Conservation (phyloP, 257 asterid species). For the Leonotis leonurus region DNA sequence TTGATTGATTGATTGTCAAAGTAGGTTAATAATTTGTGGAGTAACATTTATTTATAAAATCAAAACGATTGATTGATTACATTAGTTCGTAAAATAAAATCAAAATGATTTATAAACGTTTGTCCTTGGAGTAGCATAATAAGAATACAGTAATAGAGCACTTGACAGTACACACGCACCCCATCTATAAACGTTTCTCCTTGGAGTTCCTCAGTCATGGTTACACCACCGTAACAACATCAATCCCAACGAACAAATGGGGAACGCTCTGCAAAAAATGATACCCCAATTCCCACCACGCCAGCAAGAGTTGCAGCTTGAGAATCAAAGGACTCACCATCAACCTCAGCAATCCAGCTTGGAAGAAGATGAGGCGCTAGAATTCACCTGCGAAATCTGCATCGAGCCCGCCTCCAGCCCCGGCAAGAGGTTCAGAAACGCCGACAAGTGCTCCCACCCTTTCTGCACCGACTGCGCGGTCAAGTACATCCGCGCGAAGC, state of each 20-base stretch:
- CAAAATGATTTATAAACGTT: not conserved
- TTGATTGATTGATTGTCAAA: not conserved
- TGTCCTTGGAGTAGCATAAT: not conserved
- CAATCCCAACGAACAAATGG: constrained; percentile 13
- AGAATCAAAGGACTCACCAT: not conserved
- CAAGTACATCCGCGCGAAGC: constrained; percentile 59
- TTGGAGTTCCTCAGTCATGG: constrained; percentile 3
- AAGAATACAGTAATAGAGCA: not conserved
- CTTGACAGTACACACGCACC: not conserved
- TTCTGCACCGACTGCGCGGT: constrained; percentile 57
- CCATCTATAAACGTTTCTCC: not conserved
- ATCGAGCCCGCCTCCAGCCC: constrained; percentile 33
- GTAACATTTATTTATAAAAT: not conserved
- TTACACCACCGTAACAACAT: not conserved
- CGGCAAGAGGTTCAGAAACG: constrained; percentile 16
- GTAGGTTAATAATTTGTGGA: not conserved
- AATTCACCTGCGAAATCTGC: constrained; percentile 60
- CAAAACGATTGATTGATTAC: not conserved
- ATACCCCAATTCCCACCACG: constrained; percentile 11
- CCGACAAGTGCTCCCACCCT: constrained; percentile 39
- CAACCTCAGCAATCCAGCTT: not conserved
- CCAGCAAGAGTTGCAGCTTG: not conserved
- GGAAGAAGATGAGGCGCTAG: constrained; percentile 1
- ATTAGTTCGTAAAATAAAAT: not conserved
- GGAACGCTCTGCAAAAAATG: constrained; percentile 22